phyloP scores from a whole-genome alignment of 306 rosid species.

The Hylodesmum podocarpum region DNA sequence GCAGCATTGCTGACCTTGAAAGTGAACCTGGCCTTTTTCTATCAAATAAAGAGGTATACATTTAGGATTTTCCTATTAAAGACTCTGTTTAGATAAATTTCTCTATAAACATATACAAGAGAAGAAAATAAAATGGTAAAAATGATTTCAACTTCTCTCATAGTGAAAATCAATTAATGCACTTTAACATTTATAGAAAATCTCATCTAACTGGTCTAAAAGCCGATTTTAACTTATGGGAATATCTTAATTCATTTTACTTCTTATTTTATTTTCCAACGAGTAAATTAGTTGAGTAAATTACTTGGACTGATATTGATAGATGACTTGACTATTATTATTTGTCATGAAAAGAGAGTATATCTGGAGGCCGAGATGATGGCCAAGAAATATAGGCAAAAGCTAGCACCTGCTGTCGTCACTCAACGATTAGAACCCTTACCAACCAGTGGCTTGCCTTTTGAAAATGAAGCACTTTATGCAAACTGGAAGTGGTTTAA shows the following conservation, averaged over 20 bases:
- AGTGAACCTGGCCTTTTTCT: slow-evolving; percentile 88
- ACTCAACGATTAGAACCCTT: slow-evolving; percentile 32
- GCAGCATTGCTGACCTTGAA: slow-evolving; percentile 93
- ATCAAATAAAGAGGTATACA: slow-evolving; percentile 66
- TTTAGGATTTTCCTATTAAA: slow-evolving; percentile 9
- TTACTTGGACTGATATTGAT: slow-evolving; percentile 26
- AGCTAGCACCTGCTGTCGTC: slow-evolving; percentile 43
- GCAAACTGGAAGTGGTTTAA: slow-evolving; percentile 94
- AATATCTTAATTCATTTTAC: neutral
- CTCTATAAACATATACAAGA: neutral
- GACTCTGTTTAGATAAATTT: neutral
- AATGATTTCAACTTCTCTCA: neutral
- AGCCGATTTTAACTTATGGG: neutral
- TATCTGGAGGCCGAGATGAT: slow-evolving; percentile 72
- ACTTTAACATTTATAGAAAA: neutral
- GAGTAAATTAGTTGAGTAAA: too few species aligned
- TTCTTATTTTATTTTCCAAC: neutral
- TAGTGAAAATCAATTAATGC: neutral
- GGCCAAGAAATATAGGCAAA: slow-evolving; percentile 78
- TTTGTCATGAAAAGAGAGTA: slow-evolving; percentile 50
- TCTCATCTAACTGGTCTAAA: neutral
- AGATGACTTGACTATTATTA: neutral
- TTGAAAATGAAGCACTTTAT: slow-evolving; percentile 67
- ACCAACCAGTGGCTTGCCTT: slow-evolving; percentile 40
- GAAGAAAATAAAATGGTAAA: neutral